Evolutionary conservation across 2,329 filamentous ascomycete genomes (phyloP).

Genomic region (Verticillium klebahnii): DNA sequence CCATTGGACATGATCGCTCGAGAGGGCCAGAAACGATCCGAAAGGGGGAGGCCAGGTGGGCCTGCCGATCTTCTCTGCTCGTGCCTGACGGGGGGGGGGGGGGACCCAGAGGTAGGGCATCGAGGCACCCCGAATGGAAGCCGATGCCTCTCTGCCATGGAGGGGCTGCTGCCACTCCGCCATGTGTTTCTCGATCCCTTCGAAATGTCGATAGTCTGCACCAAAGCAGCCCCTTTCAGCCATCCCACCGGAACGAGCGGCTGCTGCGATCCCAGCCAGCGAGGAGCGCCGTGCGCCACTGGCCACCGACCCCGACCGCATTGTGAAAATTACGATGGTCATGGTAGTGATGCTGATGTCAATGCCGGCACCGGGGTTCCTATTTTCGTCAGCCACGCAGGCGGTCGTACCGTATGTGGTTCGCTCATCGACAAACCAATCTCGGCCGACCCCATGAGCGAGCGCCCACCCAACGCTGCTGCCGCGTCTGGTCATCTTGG

Average conservation of each 20-base stretch:
- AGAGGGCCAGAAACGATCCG: background rate
- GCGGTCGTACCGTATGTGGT: background rate
- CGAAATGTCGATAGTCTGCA: background rate
- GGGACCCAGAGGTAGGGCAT: background rate
- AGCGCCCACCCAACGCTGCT: background rate
- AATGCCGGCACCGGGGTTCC: background rate
- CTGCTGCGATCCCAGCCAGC: background rate
- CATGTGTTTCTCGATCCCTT: background rate
- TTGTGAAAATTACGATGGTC: background rate
- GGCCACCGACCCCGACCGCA: background rate
- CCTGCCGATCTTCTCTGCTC: background rate
- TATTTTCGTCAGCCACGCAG: background rate
- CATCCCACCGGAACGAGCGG: background rate
- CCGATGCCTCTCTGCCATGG: background rate
- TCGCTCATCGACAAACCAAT: conserved; percentile 4
- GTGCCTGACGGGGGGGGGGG: background rate
- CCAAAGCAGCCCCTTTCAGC: background rate
- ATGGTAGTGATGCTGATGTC: background rate
- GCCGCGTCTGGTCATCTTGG: background rate
- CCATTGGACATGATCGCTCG: background rate
- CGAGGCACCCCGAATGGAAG: background rate
- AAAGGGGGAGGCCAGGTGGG: background rate
- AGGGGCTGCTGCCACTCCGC: background rate
- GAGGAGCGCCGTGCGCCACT: background rate
- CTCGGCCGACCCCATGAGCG: background rate